Evolutionary conservation across 2,329 filamentous ascomycete genomes (phyloP).

Genomic region (Colletotrichum lupini): DNA sequence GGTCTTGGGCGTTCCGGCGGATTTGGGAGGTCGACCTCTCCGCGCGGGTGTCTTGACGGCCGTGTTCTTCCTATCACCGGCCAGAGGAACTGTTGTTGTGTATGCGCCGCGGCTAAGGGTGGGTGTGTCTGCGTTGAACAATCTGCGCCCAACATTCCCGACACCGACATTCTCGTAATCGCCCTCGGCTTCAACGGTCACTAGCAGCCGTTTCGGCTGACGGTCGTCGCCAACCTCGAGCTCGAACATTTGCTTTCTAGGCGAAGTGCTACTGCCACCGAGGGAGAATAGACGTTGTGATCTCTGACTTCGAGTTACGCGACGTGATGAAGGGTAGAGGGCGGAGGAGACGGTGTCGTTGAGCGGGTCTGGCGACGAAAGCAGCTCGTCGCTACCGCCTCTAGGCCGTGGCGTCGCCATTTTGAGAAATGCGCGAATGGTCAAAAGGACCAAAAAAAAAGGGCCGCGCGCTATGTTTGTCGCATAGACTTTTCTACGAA

Average conservation of each 20-base stretch:
- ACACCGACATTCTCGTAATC: slow-evolving; percentile 35
- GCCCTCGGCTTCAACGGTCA: slow-evolving; percentile 65
- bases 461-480: slow-evolving; percentile 19
- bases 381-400: slow-evolving; percentile 50
- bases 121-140: slow-evolving; percentile 58
- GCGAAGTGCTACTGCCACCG: slow-evolving; percentile 49
- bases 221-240: slow-evolving; percentile 63
- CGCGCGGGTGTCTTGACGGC: slow-evolving; percentile 51
- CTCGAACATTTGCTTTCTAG: slow-evolving; percentile 67
- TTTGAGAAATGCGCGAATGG: slow-evolving; percentile 38
- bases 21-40: slow-evolving; percentile 59
- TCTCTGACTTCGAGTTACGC: slow-evolving; percentile 55
- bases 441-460: background rate
- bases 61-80: slow-evolving; percentile 53
- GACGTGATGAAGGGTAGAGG: slow-evolving; percentile 46
- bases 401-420: slow-evolving; percentile 44
- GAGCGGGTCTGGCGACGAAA: slow-evolving; percentile 64
- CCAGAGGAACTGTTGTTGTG: slow-evolving; percentile 64
- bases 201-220: slow-evolving; percentile 63
- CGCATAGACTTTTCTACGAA: slow-evolving; percentile 13
- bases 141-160: slow-evolving; percentile 46
- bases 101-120: slow-evolving; percentile 53
- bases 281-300: slow-evolving; percentile 52
- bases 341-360: slow-evolving; percentile 51
- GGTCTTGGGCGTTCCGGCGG: slow-evolving; percentile 64